Base-by-base conservation (phyloP, 768 basidiomycete genomes). In the Calvatia gigantea region DNA sequence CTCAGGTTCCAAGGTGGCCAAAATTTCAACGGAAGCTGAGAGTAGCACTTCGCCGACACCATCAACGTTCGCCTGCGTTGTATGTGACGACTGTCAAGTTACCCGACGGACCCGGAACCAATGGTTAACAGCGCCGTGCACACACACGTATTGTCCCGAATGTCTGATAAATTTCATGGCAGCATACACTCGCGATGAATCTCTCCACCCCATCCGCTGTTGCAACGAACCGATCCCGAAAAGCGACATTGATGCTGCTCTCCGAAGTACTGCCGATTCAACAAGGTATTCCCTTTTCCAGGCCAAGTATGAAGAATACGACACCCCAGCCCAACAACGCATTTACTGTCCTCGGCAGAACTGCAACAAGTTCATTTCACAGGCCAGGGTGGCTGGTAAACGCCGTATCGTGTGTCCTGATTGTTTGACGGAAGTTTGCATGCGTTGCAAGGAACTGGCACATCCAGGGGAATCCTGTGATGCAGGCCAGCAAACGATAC, bases 391-490 rank as follows among this genome's bases (percentile, higher is more conserved):
- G 14, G 11, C 41, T n/a, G 28, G 11, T 8, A 19, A 45, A 33
- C 21, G n/a, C 1, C 50, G n/a, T 6, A n/a, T 27, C 2, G 35
- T 14, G 38, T 60, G 60, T 45, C 28, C 37, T 9, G 21, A 15
- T 9, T 60, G 60, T 28, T 32, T 12, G 2, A 31, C 37, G 1
- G 6, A 11, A n/a, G 45, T 58, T 6, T 60, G 60, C 46, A n/a
- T 44, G 12, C 15, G 25, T 11, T 60, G 60, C 49, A 57, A 47
- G 32, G 50, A 51, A 14, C 25, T 29, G 6, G 48, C 17, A 4
- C 60, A 60, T 27, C 60, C 60, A 4, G 60, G 53, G 2, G 56
- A 54, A 3, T 32, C 23, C 14, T 60, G 60, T 29, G 56, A 54
- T 6, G 44, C 50, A 41, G 58, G 47, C 19, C 6, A 58, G 39